Base-by-base conservation (phyloP, 106 monocot genomes). In the Xerophyta viscosa region DNA sequence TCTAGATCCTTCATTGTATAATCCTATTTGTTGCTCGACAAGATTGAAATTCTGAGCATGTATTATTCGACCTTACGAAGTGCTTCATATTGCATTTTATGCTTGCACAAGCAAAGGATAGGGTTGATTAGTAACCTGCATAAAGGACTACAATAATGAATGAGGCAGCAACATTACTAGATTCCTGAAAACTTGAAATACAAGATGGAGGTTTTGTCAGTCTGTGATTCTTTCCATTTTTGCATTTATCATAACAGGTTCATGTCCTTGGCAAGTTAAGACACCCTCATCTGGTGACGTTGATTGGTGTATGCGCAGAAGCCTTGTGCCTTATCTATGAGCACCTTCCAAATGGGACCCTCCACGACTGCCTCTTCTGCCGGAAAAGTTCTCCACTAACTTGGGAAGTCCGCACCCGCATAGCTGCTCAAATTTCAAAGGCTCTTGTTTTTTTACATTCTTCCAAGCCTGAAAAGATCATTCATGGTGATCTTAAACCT, bases 401-500 rank as follows among this genome's bases (percentile, higher is more conserved):
- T 20, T 91, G 91, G 91, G 77, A 57, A 48, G 47, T 46, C 31
- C 67, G 91, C 11, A 53, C 61, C 36, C 64, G 69, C 3, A 77
- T 79, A 33, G 54, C 50, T 56, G 57, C 77, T 17, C 66, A 86
- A 41, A 78, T 82, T 48, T 66, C 81, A 13, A 72, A 68, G 31
- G 85, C 75, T 1, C 81, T 91, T 12, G 57, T 72, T 15, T 91
- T 85, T 63, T 20, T 91, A 66, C 84, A 91, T 56, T 74, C 84
- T 27, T 77, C 65, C 23, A 79, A 61, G 56, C 84, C 89, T 10
- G 68, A 74, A 23, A 81, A 63, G 62, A 68, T 86, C 14, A 57
- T 91, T 26, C 91, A 91, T 49, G 91, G 85, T 23, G 71, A 91
- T 49, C 69, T 91, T 19, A 91, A 77, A 22, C 91, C 75, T 29